phyloP scores from a whole-genome alignment of 2,329 filamentous ascomycete genomes.

The Penicillium sp. region DNA sequence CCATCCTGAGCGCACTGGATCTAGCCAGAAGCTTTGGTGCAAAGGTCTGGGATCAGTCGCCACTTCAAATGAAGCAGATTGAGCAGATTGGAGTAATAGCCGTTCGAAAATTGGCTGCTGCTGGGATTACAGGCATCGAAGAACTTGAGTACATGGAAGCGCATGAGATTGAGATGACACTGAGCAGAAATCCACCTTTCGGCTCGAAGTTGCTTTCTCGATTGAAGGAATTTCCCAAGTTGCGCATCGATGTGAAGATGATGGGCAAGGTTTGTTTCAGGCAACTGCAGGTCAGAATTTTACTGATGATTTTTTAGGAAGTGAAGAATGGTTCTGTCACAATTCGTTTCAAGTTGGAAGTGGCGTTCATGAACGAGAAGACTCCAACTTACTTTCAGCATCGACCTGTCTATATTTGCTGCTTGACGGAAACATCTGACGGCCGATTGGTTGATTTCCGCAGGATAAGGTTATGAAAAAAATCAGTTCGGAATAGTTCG shows the following conservation, averaged over 20 bases:
- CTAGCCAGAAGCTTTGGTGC: slow-evolving; percentile 76
- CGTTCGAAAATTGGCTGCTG: slow-evolving; percentile 71
- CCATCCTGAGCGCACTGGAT: slow-evolving; percentile 70
- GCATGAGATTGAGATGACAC: slow-evolving; percentile 71
- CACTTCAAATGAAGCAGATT: slow-evolving; percentile 80
- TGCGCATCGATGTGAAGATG: slow-evolving; percentile 57
- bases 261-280: slow-evolving; percentile 46
- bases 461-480: slow-evolving; percentile 52
- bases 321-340: slow-evolving; percentile 46
- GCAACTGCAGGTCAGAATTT: slow-evolving; percentile 13
- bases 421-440: slow-evolving; percentile 71
- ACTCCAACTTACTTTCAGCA: slow-evolving; percentile 62
- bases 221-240: slow-evolving; percentile 70
- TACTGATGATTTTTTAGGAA: slow-evolving; percentile 25
- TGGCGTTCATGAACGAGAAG: slow-evolving; percentile 72
- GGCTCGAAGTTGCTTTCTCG: slow-evolving; percentile 68
- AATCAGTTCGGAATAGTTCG: neutral
- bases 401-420: slow-evolving; percentile 68
- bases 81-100: slow-evolving; percentile 73
- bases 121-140: slow-evolving; percentile 70
- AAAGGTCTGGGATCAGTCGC: slow-evolving; percentile 77
- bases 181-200: slow-evolving; percentile 81
- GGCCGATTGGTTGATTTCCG: slow-evolving; percentile 70
- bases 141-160: slow-evolving; percentile 68
- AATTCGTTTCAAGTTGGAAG: slow-evolving; percentile 64